phyloP scores from a whole-genome alignment of 1,284 basidiomycete species.

The Exobasidium cylindrosporum region DNA sequence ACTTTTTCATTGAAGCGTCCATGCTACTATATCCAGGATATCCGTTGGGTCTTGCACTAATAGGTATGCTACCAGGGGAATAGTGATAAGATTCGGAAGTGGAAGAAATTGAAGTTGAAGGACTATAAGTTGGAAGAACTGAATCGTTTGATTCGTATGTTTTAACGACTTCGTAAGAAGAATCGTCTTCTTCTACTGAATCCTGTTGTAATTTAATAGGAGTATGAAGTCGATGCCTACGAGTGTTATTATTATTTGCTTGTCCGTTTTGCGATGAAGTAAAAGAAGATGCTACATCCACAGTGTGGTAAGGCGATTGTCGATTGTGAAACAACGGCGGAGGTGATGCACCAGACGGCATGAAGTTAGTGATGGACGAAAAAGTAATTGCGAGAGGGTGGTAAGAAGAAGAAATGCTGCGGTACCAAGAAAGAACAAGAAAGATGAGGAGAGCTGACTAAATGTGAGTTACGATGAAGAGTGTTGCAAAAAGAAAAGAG shows the following conservation, averaged over 20 bases:
- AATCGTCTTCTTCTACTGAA: neutral
- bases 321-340: neutral
- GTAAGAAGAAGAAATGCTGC: neutral
- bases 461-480: too few species aligned
- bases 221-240: too few species aligned
- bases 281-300: neutral
- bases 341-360: neutral
- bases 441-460: too few species aligned
- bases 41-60: neutral
- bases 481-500: too few species aligned
- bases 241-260: neutral
- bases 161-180: neutral
- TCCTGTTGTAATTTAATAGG: too few species aligned
- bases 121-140: neutral
- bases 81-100: neutral
- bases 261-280: neutral
- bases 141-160: slow-evolving; percentile 5
- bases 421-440: neutral
- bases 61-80: neutral
- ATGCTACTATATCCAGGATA: neutral
- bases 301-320: neutral
- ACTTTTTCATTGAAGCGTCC: neutral
- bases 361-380: neutral
- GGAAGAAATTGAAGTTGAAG: neutral
- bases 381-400: neutral